Evolutionary conservation across 2,329 filamentous ascomycete genomes (phyloP).

Genomic region (Fusarium haematococcum): DNA sequence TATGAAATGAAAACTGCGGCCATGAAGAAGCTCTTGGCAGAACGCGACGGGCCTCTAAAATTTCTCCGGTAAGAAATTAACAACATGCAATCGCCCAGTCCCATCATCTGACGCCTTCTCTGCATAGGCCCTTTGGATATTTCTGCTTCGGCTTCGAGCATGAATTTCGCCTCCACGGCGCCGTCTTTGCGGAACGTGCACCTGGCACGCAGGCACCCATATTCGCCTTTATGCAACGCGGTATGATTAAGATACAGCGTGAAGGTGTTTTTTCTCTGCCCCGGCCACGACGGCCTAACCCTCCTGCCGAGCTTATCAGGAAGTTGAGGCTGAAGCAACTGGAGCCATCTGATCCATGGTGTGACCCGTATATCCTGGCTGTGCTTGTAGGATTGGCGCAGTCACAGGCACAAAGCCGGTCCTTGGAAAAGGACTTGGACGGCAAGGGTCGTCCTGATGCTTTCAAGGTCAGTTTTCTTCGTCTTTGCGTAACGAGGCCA

Average conservation of each 20-base stretch:
- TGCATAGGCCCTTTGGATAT: constrained; percentile 36
- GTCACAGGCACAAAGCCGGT: constrained; percentile 30
- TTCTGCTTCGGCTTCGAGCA: constrained; percentile 38
- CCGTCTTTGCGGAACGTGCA: constrained; percentile 28
- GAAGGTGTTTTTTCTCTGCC: constrained; percentile 30
- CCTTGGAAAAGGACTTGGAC: background rate
- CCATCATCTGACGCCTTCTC: rapidly evolving
- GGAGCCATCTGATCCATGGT: constrained; percentile 31
- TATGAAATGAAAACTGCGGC: constrained; percentile 38
- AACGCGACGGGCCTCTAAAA: constrained; percentile 32
- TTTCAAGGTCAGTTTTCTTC: constrained; percentile 30
- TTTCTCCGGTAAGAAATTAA: constrained; percentile 30
- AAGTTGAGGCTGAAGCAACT: constrained; percentile 34
- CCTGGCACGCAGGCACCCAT: constrained; percentile 10
- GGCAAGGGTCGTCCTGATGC: background rate
- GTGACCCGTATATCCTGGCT: constrained; percentile 41
- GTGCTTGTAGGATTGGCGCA: constrained; percentile 41
- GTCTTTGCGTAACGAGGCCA: background rate
- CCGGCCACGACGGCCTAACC: constrained; percentile 26
- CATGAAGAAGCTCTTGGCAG: constrained; percentile 34
- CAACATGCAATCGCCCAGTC: no score
- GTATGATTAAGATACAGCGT: constrained; percentile 36
- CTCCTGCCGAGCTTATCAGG: constrained; percentile 25
- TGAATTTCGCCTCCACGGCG: constrained; percentile 39
- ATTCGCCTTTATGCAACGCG: constrained; percentile 41